Conservation (phyloP, 257 asterid species). For the Penstemon eatonii region DNA sequence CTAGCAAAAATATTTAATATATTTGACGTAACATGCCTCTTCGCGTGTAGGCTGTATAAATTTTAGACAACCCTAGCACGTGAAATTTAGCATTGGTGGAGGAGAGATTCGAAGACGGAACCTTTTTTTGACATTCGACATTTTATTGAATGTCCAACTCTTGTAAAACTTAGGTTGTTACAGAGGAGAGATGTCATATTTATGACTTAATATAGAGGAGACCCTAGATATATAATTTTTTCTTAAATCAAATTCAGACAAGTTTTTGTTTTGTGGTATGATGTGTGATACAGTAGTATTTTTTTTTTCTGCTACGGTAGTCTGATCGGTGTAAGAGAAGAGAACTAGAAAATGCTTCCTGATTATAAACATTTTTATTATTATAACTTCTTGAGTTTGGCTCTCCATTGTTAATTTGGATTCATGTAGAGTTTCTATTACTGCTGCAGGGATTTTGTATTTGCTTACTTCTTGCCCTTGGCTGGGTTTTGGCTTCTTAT, state of each 20-base stretch:
- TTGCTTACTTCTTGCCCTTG: slow-evolving; percentile 86
- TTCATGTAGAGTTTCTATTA: slow-evolving; percentile 16
- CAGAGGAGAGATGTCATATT: no score
- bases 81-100: not conserved
- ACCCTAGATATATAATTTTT: not conserved
- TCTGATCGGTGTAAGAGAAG: not conserved
- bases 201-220: not conserved
- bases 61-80: not conserved
- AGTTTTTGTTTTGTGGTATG: slow-evolving; percentile 5
- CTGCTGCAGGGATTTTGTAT: slow-evolving; percentile 73
- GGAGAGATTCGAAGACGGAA: not conserved
- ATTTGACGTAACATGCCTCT: no score
- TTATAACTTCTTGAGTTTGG: slow-evolving; percentile 12
- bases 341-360: not conserved
- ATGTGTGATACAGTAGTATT: not conserved
- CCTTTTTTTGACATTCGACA: no score
- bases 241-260: not conserved
- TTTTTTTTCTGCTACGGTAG: slow-evolving; percentile 11
- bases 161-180: no score
- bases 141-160: no score
- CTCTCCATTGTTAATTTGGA: slow-evolving; percentile 17
- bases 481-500: slow-evolving; percentile 90
- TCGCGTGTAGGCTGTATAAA: no score
- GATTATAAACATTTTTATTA: slow-evolving; percentile 7
- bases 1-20: no score